Evolutionary conservation across 1,139 yeast species (phyloP).

Genomic region (Lodderomyces margitis): DNA sequence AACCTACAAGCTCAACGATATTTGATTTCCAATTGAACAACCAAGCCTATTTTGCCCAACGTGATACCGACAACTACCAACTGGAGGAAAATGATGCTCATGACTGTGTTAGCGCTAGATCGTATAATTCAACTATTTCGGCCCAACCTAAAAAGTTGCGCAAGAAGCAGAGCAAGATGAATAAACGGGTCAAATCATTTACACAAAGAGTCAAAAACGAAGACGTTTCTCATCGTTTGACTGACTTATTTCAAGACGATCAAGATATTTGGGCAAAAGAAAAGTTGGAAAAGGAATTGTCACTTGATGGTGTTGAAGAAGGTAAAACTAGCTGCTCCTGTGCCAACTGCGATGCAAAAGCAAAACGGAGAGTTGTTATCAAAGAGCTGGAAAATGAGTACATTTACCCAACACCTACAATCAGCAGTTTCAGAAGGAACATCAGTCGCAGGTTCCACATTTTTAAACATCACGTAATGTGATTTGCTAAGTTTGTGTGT

Average conservation of each 20-base stretch:
- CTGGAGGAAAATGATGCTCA: neutral
- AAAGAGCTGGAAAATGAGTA: slow-evolving; percentile 9
- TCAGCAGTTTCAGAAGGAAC: slow-evolving; percentile 1
- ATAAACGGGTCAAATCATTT: slow-evolving; percentile 2
- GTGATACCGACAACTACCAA: neutral
- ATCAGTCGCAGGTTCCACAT: slow-evolving; percentile 3
- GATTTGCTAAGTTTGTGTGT: too few species aligned
- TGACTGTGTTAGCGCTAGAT: neutral
- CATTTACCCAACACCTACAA: slow-evolving; percentile 5
- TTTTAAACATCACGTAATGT: neutral
- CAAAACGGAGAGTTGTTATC: slow-evolving; percentile 12
- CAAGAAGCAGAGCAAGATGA: neutral
- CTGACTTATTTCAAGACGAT: slow-evolving; percentile 1
- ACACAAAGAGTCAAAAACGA: slow-evolving; percentile 3
- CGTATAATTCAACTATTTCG: neutral
- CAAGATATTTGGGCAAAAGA: slow-evolving; percentile 2
- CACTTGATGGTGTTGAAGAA: neutral
- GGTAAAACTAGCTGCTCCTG: neutral
- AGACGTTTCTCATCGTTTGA: neutral
- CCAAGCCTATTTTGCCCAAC: neutral
- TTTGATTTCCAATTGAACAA: neutral
- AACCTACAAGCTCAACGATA: neutral
- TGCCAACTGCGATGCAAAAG: neutral
- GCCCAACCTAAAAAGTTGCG: neutral
- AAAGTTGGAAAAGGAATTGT: neutral